Evolutionary conservation across 2,329 filamentous ascomycete genomes (phyloP), one percentile per base, ranked within the genome.

Genomic region (Fusarium sp.): DNA sequence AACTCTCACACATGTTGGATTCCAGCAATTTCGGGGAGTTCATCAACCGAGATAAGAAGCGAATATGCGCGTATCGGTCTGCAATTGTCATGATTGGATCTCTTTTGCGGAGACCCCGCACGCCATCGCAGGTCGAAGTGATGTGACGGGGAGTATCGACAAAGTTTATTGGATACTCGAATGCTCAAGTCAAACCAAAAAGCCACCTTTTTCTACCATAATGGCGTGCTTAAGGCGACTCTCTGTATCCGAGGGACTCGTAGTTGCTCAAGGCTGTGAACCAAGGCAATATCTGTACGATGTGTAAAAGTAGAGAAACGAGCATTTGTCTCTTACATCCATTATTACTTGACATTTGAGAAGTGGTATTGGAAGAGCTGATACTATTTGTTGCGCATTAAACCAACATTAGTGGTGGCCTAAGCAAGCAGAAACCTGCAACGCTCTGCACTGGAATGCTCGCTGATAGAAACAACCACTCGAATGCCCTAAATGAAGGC

Each of bases 21-120:
- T 19, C 15, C 39, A n/a, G 51, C 41, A 25, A 45, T 23, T 39
- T 62, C 67, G 65, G 70, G 71, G 71, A 68, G 59, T 58, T 70
- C 46, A 22, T 40, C 6, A 44, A 33, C 62, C 49, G 50, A 49
- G 27, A 59, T 61, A 20, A 51, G 48, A 27, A 54, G 47, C 27
- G 7, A 35, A 32, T 3, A 33, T 49, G 33, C 56, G 67, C 59
- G 30, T 51, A 44, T 72, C 71, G 71, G 71, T 40, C 71, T 64
- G 62, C 10, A n/a, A 8, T 4, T 4, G 20, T 1, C 15, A 1
- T 65, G 23, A 73, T 66, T 66, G 71, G 71, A 1, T 7, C 15
- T 20, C 32, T 33, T 55, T 43, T 70, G 69, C 68, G 71, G 71
- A 54, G 65, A 65, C 58, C 65, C 71, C 70, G 71, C 71, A 73